Evolutionary conservation across 169 alveolate genomes (phyloP).

Genomic region (Plasmodium malariae): DNA sequence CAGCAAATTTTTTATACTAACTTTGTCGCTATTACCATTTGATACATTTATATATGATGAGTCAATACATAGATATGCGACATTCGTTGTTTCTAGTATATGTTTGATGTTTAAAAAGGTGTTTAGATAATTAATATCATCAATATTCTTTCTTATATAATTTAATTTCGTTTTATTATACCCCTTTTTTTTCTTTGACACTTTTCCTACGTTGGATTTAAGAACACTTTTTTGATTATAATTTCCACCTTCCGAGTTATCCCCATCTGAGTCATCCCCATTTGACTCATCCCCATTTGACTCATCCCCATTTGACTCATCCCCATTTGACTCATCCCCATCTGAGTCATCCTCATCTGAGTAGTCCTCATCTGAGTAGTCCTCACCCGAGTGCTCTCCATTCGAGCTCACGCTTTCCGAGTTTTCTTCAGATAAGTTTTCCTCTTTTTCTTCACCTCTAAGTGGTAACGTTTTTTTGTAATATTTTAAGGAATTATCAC

Average conservation of each 20-base stretch:
- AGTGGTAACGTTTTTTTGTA: constrained; percentile 72
- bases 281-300: neutral
- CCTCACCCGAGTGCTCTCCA: neutral
- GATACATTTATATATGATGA: constrained; percentile 37
- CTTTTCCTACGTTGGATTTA: neutral
- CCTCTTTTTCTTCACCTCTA: constrained; percentile 24
- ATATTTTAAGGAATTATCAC: constrained; percentile 82
- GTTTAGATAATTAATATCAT: constrained; percentile 63
- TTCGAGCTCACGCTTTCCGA: neutral
- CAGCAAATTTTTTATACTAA: constrained; percentile 41
- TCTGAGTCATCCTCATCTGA: neutral
- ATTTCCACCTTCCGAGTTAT: neutral
- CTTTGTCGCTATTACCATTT: constrained; percentile 8
- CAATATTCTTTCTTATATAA: constrained; percentile 39
- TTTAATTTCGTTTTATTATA: constrained; percentile 26
- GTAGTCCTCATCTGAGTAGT: neutral
- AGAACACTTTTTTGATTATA: neutral
- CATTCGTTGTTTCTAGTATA: constrained; percentile 58
- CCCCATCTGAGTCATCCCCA: neutral
- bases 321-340: neutral
- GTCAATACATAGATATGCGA: constrained; percentile 63
- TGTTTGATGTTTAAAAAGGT: constrained; percentile 63
- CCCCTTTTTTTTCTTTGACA: neutral
- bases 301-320: neutral
- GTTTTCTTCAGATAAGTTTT: neutral